Evolutionary conservation across 2,329 filamentous ascomycete species (phyloP).

Genomic region (Rhexocercosporidium sp.): DNA sequence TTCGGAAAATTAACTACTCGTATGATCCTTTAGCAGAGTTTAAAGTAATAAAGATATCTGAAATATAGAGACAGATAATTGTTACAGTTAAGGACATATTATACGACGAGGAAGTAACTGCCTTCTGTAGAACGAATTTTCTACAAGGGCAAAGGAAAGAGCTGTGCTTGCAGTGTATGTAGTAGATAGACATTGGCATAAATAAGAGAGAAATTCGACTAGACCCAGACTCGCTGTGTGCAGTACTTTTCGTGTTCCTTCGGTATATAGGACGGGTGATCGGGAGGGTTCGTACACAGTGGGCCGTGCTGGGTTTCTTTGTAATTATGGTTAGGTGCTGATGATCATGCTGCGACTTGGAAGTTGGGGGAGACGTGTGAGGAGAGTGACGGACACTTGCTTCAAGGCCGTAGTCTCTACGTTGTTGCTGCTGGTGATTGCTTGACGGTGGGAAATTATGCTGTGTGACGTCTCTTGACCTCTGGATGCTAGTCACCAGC

Average conservation of each 20-base stretch:
- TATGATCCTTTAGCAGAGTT: too few relatives aligned
- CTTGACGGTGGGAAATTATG: not conserved
- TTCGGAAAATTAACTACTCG: not conserved
- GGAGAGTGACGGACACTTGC: not conserved
- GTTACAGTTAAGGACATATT: conserved; percentile 15
- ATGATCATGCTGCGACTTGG: not conserved
- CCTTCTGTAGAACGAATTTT: not conserved
- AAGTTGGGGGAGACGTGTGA: not conserved
- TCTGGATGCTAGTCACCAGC: too few relatives aligned
- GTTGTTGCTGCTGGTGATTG: not conserved
- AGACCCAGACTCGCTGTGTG: too few relatives aligned
- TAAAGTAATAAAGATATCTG: conserved; percentile 13
- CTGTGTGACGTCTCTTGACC: too few relatives aligned
- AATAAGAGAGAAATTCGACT: too few relatives aligned
- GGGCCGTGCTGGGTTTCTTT: conserved; percentile 1
- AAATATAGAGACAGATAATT: conserved; percentile 16
- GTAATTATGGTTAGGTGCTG: not conserved
- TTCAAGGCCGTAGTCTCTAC: not conserved
- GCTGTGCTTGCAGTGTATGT: too few relatives aligned
- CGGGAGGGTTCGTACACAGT: conserved; percentile 10
- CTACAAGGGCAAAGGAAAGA: too few relatives aligned
- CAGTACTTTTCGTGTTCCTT: conserved; percentile 8
- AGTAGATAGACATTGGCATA: too few relatives aligned
- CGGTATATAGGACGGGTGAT: not conserved
- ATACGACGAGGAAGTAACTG: conserved; percentile 16